Evolutionary conservation across 1,284 basidiomycete genomes (phyloP), one percentile per base, ranked within the genome.

Genomic region (Omphalotus olearius): DNA sequence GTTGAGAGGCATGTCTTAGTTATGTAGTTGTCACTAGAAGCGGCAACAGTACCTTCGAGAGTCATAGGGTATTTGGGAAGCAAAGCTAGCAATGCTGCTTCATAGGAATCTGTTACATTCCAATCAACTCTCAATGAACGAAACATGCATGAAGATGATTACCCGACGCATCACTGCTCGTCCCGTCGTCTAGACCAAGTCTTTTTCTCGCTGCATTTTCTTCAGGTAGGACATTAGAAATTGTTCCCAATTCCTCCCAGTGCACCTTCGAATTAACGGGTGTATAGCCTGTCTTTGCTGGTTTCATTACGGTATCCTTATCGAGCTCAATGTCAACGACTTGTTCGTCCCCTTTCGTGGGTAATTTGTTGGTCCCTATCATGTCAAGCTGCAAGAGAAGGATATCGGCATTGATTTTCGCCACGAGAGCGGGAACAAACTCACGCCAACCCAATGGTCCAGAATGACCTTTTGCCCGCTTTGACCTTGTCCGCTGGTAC

Each of bases 381-480:
- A 74, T 74, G 64, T 88, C 85, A 49, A 89, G 69, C 86, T 89
- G 28, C 39, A 1, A 45, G 18, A 26, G 38, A 30, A 26, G 50
- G 40, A 20, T 17, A 40, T 23, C 41, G 6, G 20, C 47, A 39
- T 49, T 16, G 20, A 9, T 46, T n/a, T 20, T 28, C 30, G 30
- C 14, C 30, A 37, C 28, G 30, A 9, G 7, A 33, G 30, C 9
- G 30, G 2, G 30, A 23, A n/a, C n/a, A n/a, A n/a, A 69, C 76
- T 49, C 56, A 87, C 86, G 64, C 88, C 83, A 16, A 90, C 79
- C 87, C 87, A 90, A 59, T 89, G 87, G 28, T 89, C 83, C 14
- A 88, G 57, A 25, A 64, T 51, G 20, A 71, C 59, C n/a, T 57
- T 67, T 53, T 74, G 72, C 9, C 43, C 53, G 30, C 50, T 50